Base-by-base conservation (phyloP, 495 filamentous ascomycete species). In the Neurospora sp. region DNA sequence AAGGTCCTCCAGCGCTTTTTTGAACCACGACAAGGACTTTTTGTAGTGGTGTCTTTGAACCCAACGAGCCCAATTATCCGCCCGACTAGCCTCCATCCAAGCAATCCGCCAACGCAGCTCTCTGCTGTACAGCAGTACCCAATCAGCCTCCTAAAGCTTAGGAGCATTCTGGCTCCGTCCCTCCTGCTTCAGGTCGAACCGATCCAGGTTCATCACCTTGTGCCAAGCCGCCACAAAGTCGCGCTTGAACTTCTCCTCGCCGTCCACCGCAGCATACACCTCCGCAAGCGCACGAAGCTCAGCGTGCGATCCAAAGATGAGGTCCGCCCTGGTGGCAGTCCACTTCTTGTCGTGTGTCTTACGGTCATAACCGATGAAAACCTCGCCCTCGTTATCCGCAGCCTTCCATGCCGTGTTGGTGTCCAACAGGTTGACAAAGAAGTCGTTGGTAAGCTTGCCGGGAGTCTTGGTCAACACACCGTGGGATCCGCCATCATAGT, bases 401-500 rank as follows among this genome's bases (percentile, higher is more conserved):
- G 87, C 72, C 84, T 89, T 89, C 91, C 90, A 92, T 35, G 77
- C 82, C 2, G 88, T 91, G 83, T 78, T 81, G 78, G 85, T 86
- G 77, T 93, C 91, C 12, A 93, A 83, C 37, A 93, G 84, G 83
- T 92, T 92, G 78, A 90, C 86, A 77, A 93, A 93, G 85, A 90
- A 93, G 82, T 93, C 91, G 78, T 91, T 91, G 80, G 88, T 91
- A 73, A 93, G 86, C 78, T 87, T 80, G 70, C 91, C 91, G 0
- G 90, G 89, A 20, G 80, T 82, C 73, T 83, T 80, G 71, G 91
- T 93, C 77, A 93, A 83, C 18, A 92, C 87, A 61, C 91, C 91
- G 71, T 85, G 77, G 40, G 79, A 72, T 16, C 89, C 91, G 70
- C 89, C 88, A 74, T 92, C 88, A 76, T 85, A 91, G 84, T 92